Conservation (phyloP, 495 filamentous ascomycete genomes). For the Neurospora hispaniola region DNA sequence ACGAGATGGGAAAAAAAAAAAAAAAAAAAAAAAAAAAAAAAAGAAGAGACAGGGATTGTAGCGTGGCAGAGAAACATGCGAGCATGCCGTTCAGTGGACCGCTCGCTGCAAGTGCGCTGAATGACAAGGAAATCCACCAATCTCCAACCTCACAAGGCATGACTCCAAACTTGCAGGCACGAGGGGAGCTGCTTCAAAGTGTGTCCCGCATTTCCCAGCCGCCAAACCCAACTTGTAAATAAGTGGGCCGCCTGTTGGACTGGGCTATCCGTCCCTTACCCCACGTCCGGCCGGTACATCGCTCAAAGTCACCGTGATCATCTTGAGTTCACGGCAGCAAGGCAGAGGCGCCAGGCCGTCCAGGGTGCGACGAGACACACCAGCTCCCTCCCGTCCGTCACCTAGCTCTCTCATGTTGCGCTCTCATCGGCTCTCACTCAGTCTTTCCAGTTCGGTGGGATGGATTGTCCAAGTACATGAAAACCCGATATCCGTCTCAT, state of each 20-base stretch:
- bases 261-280: neutral
- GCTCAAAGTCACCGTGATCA: neutral
- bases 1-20: neutral
- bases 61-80: conserved; percentile 3
- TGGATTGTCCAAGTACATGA: neutral
- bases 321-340: neutral
- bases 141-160: neutral
- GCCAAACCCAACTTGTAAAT: neutral
- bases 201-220: neutral
- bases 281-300: conserved; percentile 5
- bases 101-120: neutral
- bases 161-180: neutral
- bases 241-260: neutral
- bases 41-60: neutral
- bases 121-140: neutral
- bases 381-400: too few species aligned
- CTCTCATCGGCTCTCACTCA: conserved; percentile 1
- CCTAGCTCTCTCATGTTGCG: neutral
- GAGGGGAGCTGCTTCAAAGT: neutral
- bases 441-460: neutral
- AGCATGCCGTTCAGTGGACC: neutral
- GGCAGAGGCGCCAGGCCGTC: neutral
- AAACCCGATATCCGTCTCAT: neutral
- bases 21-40: neutral
- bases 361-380: neutral